Evolutionary conservation across 2,329 filamentous ascomycete species (phyloP).

Genomic region (Scolecobasidium constrictum): DNA sequence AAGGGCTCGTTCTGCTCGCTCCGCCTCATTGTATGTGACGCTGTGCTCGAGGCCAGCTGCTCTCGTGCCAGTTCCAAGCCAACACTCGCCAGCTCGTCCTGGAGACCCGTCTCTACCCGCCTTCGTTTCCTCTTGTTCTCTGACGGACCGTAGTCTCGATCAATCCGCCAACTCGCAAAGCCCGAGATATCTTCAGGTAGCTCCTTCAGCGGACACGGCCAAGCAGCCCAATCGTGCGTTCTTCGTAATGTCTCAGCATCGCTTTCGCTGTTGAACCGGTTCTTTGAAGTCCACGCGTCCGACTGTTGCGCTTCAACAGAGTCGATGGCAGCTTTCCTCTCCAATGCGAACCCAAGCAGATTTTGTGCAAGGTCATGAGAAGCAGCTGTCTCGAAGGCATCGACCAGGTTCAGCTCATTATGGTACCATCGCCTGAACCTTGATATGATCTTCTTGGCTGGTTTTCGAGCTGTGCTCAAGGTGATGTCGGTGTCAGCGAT

Average conservation of each 20-base stretch:
- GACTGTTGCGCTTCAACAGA: background rate
- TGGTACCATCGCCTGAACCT: background rate
- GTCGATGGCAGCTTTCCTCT: background rate
- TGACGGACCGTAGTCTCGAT: no score
- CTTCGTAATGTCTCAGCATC: background rate
- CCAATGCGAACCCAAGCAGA: background rate
- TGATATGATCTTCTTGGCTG: background rate
- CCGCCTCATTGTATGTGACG: background rate
- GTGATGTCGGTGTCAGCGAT: no score
- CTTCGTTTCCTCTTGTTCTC: no score
- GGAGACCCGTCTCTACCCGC: no score
- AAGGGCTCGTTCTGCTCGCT: background rate
- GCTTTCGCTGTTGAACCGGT: background rate
- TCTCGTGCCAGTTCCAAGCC: background rate
- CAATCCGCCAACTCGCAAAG: no score
- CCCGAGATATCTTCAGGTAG: no score
- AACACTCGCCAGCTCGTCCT: background rate
- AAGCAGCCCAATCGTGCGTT: background rate
- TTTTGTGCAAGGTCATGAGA: background rate
- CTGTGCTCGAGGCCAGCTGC: background rate
- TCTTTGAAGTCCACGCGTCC: background rate
- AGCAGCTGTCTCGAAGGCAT: background rate
- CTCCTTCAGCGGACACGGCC: background rate
- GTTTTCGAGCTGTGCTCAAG: no score
- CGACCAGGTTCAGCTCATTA: background rate